phyloP scores from a whole-genome alignment of 805 yeast genomes.

The Pichia manshurica region DNA sequence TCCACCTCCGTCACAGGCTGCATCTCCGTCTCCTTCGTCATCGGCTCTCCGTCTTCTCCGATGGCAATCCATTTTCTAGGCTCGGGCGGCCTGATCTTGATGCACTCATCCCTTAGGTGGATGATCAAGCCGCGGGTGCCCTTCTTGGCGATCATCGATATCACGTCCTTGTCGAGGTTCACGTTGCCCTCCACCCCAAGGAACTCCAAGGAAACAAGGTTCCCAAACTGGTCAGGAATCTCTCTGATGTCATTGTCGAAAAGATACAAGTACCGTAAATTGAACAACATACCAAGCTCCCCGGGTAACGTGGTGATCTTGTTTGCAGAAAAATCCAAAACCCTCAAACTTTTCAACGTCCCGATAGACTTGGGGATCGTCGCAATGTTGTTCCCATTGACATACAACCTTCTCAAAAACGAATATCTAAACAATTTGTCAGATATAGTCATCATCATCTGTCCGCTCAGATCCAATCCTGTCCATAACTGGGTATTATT shows the following conservation, averaged over 20 bases:
- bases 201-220: slow-evolving; percentile 74
- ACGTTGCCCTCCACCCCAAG: slow-evolving; percentile 94
- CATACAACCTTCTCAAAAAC: slow-evolving; percentile 78
- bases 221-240: slow-evolving; percentile 83
- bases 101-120: slow-evolving; percentile 76
- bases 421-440: slow-evolving; percentile 71
- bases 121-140: slow-evolving; percentile 82
- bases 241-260: slow-evolving; percentile 78
- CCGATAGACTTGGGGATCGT: slow-evolving; percentile 62
- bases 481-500: slow-evolving; percentile 87
- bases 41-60: slow-evolving; percentile 67
- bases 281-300: slow-evolving; percentile 78
- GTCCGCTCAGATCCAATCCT: slow-evolving; percentile 86
- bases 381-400: slow-evolving; percentile 78
- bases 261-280: slow-evolving; percentile 72
- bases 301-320: slow-evolving; percentile 64
- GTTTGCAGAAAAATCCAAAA: slow-evolving; percentile 82
- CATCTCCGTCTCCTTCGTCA: slow-evolving; percentile 25
- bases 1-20: slow-evolving; percentile 23
- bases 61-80: slow-evolving; percentile 82
- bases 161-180: slow-evolving; percentile 50
- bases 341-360: slow-evolving; percentile 65
- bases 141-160: slow-evolving; percentile 65
- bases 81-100: slow-evolving; percentile 56
- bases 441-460: slow-evolving; percentile 67